Conservation (phyloP, 306 rosid species). For the Malus asiatica region DNA sequence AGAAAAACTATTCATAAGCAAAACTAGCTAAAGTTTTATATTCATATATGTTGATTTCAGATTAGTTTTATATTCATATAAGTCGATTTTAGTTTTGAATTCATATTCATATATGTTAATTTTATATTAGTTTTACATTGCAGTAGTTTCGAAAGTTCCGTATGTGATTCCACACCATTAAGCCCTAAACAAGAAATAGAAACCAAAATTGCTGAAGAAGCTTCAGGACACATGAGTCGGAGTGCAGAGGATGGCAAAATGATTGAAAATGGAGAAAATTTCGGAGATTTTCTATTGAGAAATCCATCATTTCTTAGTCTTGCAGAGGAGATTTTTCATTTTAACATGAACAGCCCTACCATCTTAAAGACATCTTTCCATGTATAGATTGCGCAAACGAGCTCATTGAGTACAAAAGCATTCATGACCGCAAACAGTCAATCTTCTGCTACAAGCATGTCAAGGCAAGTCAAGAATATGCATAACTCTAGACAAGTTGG, state of each 20-base stretch:
- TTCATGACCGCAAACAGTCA: constrained; percentile 25
- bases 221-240: constrained; percentile 5
- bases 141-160: constrained; percentile 23
- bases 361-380: constrained; percentile 1
- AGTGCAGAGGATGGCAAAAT: constrained; percentile 4
- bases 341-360: constrained; percentile 25
- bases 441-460: constrained; percentile 32
- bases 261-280: constrained; percentile 16
- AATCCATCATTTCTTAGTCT: constrained; percentile 54
- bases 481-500: constrained; percentile 42
- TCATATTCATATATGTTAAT: too few relatives aligned
- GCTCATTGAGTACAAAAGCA: constrained; percentile 42
- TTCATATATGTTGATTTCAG: background rate
- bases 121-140: background rate
- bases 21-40: background rate
- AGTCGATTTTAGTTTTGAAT: background rate
- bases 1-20: too few relatives aligned
- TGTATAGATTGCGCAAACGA: constrained; percentile 65
- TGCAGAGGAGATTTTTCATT: constrained; percentile 54
- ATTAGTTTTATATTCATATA: too few relatives aligned
- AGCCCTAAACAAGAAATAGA: constrained; percentile 24
- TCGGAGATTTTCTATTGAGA: constrained; percentile 44
- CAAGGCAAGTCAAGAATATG: constrained; percentile 29
- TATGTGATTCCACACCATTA: constrained; percentile 18
- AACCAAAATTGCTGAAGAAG: constrained; percentile 22